phyloP scores from a whole-genome alignment of 192 early-diverging fungal genomes.

The Obelidium mucronatum region DNA sequence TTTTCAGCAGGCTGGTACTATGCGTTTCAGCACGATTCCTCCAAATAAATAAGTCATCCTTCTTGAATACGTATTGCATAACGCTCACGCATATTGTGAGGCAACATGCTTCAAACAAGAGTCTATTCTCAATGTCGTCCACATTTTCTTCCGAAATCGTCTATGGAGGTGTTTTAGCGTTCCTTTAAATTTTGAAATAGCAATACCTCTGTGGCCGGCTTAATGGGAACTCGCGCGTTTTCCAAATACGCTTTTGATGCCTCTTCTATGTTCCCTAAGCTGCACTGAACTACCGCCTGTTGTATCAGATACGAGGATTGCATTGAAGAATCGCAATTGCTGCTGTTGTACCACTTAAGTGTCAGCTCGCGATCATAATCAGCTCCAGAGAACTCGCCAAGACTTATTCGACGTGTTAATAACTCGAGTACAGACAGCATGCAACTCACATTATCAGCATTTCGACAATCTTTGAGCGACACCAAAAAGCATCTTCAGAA shows the following conservation, averaged over 20 bases:
- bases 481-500: constrained; percentile 17
- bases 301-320: constrained; percentile 10
- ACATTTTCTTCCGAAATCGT: no score
- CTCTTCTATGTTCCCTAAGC: constrained; percentile 1
- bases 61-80: constrained; percentile 10
- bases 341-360: neutral
- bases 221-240: neutral
- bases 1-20: neutral
- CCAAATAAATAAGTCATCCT: constrained; percentile 11
- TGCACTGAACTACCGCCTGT: constrained; percentile 23
- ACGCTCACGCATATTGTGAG: neutral
- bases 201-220: neutral
- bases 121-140: neutral
- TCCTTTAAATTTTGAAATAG: no score
- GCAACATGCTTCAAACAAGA: constrained; percentile 14
- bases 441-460: constrained; percentile 20
- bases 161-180: no score
- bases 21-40: constrained; percentile 9
- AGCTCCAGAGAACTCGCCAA: constrained; percentile 30
- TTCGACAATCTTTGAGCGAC: constrained; percentile 19
- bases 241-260: constrained; percentile 19
- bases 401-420: neutral
- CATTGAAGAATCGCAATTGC: neutral
- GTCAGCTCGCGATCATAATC: constrained; percentile 25
- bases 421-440: neutral